Conservation (phyloP, 2,329 filamentous ascomycete genomes). For the Cercospora beticola region DNA sequence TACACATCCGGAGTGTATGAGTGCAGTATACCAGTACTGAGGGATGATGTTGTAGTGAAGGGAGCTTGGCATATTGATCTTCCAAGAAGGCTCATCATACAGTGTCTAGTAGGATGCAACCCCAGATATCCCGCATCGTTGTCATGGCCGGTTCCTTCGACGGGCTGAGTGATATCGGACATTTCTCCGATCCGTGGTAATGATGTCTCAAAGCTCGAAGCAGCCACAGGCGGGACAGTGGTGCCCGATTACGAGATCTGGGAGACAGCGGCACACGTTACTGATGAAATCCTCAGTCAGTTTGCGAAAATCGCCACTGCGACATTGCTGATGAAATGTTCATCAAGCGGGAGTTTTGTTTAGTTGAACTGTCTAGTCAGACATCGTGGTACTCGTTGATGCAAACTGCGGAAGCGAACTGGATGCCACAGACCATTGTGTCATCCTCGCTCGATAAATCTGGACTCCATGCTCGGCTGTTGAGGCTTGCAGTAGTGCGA, state of each 20-base stretch:
- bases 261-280: background rate
- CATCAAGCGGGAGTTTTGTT: background rate
- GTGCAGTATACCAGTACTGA: too few relatives aligned
- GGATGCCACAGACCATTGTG: background rate
- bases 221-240: background rate
- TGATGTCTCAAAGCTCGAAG: background rate
- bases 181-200: background rate
- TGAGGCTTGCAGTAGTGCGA: slow-evolving; percentile 5
- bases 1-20: background rate
- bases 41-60: background rate
- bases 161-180: background rate
- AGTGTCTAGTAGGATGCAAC: background rate
- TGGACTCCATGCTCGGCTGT: background rate
- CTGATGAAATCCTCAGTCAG: background rate
- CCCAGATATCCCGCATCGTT: background rate
- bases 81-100: background rate
- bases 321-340: background rate
- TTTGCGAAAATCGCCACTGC: background rate
- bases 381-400: background rate
- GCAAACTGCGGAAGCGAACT: background rate
- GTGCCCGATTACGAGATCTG: background rate
- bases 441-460: background rate
- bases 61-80: background rate
- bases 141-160: background rate
- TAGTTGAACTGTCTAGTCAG: background rate